Conservation (phyloP, 176 grass and related monocot species). For the Musa acuminata region DNA sequence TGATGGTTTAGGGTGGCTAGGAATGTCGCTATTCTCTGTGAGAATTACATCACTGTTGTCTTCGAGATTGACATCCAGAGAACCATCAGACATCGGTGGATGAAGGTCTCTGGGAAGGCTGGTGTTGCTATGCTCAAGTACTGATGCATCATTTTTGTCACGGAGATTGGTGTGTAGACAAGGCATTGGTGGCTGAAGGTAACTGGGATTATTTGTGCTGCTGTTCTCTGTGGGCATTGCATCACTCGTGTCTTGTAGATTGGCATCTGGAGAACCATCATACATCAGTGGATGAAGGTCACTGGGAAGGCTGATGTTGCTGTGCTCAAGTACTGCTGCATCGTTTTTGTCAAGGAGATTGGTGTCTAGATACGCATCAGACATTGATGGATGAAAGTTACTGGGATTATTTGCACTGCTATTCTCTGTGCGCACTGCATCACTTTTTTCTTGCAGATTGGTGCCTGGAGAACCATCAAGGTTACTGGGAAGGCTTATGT, state of each 20-base stretch:
- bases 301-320: background rate
- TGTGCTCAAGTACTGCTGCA: background rate
- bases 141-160: background rate
- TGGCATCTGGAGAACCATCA: background rate
- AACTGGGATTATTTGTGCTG: background rate
- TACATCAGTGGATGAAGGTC: background rate
- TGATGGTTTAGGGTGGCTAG: slow-evolving; percentile 6
- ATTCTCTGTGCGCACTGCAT: background rate
- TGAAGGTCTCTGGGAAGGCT: background rate
- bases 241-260: slow-evolving; percentile 1
- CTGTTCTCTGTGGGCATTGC: background rate
- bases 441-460: background rate
- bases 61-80: background rate
- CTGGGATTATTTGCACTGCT: background rate
- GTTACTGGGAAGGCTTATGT: background rate
- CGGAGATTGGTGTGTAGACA: background rate
- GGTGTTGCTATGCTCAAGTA: background rate
- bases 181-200: background rate
- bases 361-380: background rate
- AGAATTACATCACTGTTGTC: background rate
- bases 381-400: background rate
- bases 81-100: background rate
- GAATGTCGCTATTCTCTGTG: background rate
- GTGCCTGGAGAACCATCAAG: background rate
- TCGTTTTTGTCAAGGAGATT: background rate